Base-by-base conservation (phyloP, 2,329 filamentous ascomycete genomes). In the Zymoseptoria passerinii region DNA sequence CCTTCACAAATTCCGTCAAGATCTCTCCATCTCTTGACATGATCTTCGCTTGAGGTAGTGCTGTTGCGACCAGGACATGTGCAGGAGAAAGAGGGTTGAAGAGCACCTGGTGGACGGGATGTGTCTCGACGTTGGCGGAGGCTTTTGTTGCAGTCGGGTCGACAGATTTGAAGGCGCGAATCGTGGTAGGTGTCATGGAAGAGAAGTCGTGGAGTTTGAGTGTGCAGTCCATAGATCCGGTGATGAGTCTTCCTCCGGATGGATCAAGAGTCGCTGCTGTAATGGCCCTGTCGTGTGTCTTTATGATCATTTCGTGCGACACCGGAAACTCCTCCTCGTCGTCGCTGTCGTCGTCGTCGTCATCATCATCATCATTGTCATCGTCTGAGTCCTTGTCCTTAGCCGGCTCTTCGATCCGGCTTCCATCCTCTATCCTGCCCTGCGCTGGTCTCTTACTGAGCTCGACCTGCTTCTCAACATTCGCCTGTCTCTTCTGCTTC, bases 131-230 rank as follows among this genome's bases (percentile, higher is more conserved):
- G 57, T 80, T 84, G 4, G 87, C 81, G 16, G 84, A 81, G 3
- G 84, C 81, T 71, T 95, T 96, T 28, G 85, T 83, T 54, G 85
- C 83, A 67, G 87, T 92, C 0, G 94, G 92, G 70, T 99, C 92
- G 52, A 97, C 81, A 8, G 87, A 92, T 70, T 90, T 91, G 80
- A 99, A 99, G 0, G 94, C 90, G 67, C 92, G 88, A 54, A 99
- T 82, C 0, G 94, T 97, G 4, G 91, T 94, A 1, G 92, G 90
- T 0, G 92, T 96, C 87, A 99, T 95, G 52, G 92, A 89, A 2
- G 92, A 85, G 72, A 99, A 95, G 72, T 99, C 92, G 76, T 96
- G 91, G 18, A 99, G 80, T 71, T 96, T 97, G 68, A 97, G 78
- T 1, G 85, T 89, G 73, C 91, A 95, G 74, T 99, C 94, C 61